Base-by-base conservation (phyloP, 345 rosid genomes). In the Salix udensis region DNA sequence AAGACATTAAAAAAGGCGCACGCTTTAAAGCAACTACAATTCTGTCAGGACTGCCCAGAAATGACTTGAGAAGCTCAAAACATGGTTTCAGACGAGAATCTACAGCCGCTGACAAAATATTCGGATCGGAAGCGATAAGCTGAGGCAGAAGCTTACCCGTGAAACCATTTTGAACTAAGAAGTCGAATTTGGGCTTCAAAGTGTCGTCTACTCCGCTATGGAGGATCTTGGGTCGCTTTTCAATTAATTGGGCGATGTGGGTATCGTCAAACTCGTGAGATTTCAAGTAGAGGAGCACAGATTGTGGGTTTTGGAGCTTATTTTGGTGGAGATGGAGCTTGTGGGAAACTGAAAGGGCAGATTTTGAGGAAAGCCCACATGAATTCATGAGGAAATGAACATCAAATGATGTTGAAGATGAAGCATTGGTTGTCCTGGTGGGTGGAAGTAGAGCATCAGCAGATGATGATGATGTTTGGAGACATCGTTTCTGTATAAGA, bases 111-210 rank as follows among this genome's bases (percentile, higher is more conserved):
- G 11, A 53, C 42, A 76, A 37, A 39, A 80, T 3, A 3, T 2
- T 4, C 6, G 78, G 84, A 65, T 65, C 65, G n/a, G 19, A 26
- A 2, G 31, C 61, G 21, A 81, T 61, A 24, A 71, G 52, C 13
- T 67, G 70, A 16, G 55, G 77, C 23, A 81, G 73, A 66, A 55
- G 68, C 50, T 21, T 13, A 24, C 73, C 77, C 37, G 36, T 36
- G 24, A 81, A 71, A 1, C 78, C 81, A 8, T 39, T 55, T 1
- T 65, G 24, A 21, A 52, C 53, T 19, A 81, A 40, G 55, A 46
- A 77, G 60, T 78, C 81, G n/a, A 81, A 60, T 72, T 77, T 74
- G n/a, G 76, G 84, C 65, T 53, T 58, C 4, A 81, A 78, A 36
- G 67, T 81, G 65, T 34, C 44, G 0, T 73, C 55, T 18, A 74